These are phyloP conservation scores for Dacryopinax primogenitus DNA, from an alignment of 768 basidiomycete species.

Conservation along the genomic window DNA sequence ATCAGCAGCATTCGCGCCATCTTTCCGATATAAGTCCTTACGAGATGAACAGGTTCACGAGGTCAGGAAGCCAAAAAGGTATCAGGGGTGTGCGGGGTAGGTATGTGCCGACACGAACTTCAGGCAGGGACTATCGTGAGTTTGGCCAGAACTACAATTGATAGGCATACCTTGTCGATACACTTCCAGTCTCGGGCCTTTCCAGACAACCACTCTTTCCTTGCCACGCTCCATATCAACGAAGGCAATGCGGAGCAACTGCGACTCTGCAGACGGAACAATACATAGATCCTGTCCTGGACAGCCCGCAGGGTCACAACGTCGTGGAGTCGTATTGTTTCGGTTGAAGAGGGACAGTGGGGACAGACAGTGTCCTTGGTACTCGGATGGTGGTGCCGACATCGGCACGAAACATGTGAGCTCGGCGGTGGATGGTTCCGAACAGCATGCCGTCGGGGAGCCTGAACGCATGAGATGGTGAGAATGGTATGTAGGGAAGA, in stretches of 20 bases:
- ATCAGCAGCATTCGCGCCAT: background rate
- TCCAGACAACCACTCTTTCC: background rate
- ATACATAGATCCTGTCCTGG: background rate
- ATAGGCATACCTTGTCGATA: background rate
- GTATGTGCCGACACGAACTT: conserved; percentile 4
- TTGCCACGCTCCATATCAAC: background rate
- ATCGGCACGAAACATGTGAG: background rate
- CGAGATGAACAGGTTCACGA: background rate
- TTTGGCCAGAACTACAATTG: background rate
- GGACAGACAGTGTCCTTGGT: conserved; percentile 1
- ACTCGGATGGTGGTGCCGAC: background rate
- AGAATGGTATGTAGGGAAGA: background rate
- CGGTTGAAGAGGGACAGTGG: conserved; percentile 1
- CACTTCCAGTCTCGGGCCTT: background rate
- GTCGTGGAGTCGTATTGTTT: background rate
- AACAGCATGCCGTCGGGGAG: background rate
- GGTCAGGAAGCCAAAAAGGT: background rate
- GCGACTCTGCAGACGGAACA: background rate
- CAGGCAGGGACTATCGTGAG: background rate
- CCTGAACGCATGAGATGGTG: background rate
- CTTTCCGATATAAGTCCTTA: background rate
- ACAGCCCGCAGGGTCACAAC: background rate
- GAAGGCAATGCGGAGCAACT: background rate
- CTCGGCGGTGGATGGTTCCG: conserved; percentile 1
- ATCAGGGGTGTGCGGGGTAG: conserved; percentile 3